A percentile compares a stretch with the other conserved stretches of the same genome.
Conservation (phyloP, 139 green algal species). For the Ettlia oleoabundans region DNA sequence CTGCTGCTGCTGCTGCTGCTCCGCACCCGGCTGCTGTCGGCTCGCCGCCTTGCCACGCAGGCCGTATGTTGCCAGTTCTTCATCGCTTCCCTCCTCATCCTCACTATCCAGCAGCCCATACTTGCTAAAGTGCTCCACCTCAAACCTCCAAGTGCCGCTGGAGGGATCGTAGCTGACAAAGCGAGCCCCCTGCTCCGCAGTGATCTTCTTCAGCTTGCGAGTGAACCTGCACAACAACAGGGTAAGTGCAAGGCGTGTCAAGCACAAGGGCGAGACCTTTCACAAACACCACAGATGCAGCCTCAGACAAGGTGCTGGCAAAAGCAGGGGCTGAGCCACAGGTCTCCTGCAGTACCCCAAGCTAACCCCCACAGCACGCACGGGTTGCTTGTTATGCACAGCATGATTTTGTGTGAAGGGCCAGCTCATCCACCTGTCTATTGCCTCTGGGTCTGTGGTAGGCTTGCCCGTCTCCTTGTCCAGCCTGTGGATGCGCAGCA, state of each 20-base stretch:
- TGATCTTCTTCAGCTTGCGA: constrained; percentile 61
- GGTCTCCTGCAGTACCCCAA: too few species aligned
- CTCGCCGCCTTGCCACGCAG: not conserved
- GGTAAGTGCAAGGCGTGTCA: too few species aligned
- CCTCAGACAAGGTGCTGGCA: too few species aligned
- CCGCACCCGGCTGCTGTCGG: not conserved
- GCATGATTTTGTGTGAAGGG: too few species aligned
- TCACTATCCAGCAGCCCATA: constrained; percentile 79
- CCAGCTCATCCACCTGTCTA: constrained; percentile 49
- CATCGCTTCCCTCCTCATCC: constrained; percentile 19
- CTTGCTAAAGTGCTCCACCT: constrained; percentile 93
- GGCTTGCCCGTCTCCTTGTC: constrained; percentile 68
- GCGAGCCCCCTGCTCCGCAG: constrained; percentile 70
- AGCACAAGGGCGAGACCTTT: too few species aligned
- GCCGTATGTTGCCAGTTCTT: not conserved
- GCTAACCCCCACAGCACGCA: not conserved
- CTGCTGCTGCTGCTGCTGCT: constrained; percentile 4
- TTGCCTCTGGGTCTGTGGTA: constrained; percentile 45
- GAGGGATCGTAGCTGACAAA: constrained; percentile 83
- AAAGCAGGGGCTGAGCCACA: too few species aligned
- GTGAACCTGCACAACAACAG: constrained; percentile 40
- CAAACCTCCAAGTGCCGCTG: constrained; percentile 84
- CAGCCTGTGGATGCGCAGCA: constrained; percentile 65
- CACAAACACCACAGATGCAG: too few species aligned
- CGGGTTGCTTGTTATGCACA: not conserved